These are phyloP conservation scores for Metarhizium guizhouense DNA, from an alignment of 2,329 filamentous ascomycete species.

Conservation along the genomic window DNA sequence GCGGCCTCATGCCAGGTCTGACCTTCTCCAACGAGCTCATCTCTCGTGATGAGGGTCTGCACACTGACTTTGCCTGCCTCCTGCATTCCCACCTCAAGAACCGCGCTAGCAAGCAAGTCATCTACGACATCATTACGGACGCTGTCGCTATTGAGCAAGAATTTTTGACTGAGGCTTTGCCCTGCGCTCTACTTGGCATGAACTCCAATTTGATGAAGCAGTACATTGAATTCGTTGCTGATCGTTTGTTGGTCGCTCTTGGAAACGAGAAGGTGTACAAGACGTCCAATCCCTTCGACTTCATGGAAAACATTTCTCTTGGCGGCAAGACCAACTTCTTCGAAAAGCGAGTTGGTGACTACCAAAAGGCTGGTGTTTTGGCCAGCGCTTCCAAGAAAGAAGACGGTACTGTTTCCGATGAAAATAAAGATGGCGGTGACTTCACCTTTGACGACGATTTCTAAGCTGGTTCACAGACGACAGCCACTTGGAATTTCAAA, in stretches of 20 bases:
- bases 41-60: conserved; percentile 97
- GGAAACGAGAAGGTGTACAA: conserved; percentile 95
- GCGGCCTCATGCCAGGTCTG: conserved; percentile 94
- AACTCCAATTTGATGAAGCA: conserved; percentile 97
- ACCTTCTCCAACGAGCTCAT: conserved; percentile 99
- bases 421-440: conserved; percentile 58
- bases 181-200: conserved; percentile 91
- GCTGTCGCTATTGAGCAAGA: conserved; percentile 94
- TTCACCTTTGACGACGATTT: conserved; percentile 97
- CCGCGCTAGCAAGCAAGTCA: conserved; percentile 72
- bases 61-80: conserved; percentile 97
- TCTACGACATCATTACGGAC: conserved; percentile 85
- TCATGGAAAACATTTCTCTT: conserved; percentile 99
- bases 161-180: conserved; percentile 93
- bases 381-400: conserved; percentile 69
- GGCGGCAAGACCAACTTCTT: conserved; percentile 99
- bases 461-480: conserved; percentile 39
- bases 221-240: conserved; percentile 99
- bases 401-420: conserved; percentile 26
- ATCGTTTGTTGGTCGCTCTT: conserved; percentile 84
- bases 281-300: conserved; percentile 93
- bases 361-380: conserved; percentile 99
- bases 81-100: conserved; percentile 96
- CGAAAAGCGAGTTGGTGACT: conserved; percentile 98
- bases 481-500: conserved; percentile 16